A percentile compares a stretch with the other conserved stretches of the same genome.
phyloP scores from a whole-genome alignment of 1,139 yeast species.

The Scheffersomyces insectosa region DNA sequence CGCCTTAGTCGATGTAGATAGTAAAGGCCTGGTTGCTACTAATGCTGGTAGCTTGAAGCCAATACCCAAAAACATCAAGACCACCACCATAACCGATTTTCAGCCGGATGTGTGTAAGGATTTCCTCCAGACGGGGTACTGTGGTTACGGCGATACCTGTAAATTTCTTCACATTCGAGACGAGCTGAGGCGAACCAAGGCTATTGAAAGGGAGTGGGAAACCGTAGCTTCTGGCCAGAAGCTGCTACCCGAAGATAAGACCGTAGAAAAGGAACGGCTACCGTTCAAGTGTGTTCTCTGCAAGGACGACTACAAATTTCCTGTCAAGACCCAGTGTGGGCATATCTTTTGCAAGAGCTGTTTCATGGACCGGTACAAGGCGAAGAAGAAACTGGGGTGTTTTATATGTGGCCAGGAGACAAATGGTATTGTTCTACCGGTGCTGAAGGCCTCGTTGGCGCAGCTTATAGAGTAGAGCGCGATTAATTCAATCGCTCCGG shows the following conservation, averaged over 20 bases:
- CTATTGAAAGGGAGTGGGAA: slow-evolving; percentile 76
- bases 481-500: no score
- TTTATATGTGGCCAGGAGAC: slow-evolving; percentile 60
- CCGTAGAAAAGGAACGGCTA: slow-evolving; percentile 24
- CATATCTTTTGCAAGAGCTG: slow-evolving; percentile 71
- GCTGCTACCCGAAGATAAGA: neutral
- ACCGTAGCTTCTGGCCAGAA: slow-evolving; percentile 17
- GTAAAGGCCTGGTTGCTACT: no score
- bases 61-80: slow-evolving; percentile 55
- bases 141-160: slow-evolving; percentile 99
- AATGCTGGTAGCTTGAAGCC: slow-evolving; percentile 10
- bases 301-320: slow-evolving; percentile 52
- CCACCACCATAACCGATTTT: slow-evolving; percentile 82
- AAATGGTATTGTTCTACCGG: slow-evolving; percentile 48
- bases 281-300: slow-evolving; percentile 73
- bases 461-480: neutral
- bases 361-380: slow-evolving; percentile 52
- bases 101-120: slow-evolving; percentile 97
- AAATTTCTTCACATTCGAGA: slow-evolving; percentile 90
- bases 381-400: slow-evolving; percentile 45
- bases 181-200: slow-evolving; percentile 76
- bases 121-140: slow-evolving; percentile 85
- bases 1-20: no score
- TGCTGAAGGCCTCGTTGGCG: slow-evolving; percentile 14
- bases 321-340: slow-evolving; percentile 63